A percentile compares a stretch with the other conserved stretches of the same genome.
Evolutionary conservation across 352 stramenopile species (phyloP).

Genomic region (Phytophthora melonis): DNA sequence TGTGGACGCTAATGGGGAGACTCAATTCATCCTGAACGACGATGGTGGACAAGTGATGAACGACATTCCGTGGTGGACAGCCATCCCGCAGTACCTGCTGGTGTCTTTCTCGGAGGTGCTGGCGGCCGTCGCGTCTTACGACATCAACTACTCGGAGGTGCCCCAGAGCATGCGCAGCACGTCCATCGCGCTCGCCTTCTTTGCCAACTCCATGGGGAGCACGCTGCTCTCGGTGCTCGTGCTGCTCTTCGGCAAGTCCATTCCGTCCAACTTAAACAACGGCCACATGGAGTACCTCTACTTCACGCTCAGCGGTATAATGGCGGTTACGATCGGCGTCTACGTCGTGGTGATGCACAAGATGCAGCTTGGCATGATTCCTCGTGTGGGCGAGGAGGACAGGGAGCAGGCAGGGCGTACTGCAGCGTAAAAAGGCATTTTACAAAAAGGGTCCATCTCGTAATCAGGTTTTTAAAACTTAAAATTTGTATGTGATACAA

Average conservation of each 20-base stretch:
- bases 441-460: slow-evolving; percentile 2
- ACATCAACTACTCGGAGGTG: slow-evolving; percentile 2
- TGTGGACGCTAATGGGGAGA: neutral
- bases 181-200: neutral
- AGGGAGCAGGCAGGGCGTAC: neutral
- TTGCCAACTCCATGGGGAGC: neutral
- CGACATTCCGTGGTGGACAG: slow-evolving; percentile 2
- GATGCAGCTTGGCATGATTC: neutral
- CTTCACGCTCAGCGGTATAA: neutral
- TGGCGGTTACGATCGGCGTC: neutral
- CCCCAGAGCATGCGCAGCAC: neutral
- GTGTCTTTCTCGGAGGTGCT: neutral
- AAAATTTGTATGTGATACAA: neutral
- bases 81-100: neutral
- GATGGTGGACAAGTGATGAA: neutral
- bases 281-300: neutral
- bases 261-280: neutral
- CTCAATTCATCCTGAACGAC: slow-evolving; percentile 1
- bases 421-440: neutral
- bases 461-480: neutral
- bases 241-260: neutral
- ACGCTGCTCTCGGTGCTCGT: neutral
- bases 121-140: slow-evolving; percentile 1
- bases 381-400: neutral
- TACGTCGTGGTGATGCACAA: neutral